Evolutionary conservation across 768 basidiomycete genomes (phyloP), one percentile per base, ranked within the genome.

Genomic region (Suillus fuscotomentosus): DNA sequence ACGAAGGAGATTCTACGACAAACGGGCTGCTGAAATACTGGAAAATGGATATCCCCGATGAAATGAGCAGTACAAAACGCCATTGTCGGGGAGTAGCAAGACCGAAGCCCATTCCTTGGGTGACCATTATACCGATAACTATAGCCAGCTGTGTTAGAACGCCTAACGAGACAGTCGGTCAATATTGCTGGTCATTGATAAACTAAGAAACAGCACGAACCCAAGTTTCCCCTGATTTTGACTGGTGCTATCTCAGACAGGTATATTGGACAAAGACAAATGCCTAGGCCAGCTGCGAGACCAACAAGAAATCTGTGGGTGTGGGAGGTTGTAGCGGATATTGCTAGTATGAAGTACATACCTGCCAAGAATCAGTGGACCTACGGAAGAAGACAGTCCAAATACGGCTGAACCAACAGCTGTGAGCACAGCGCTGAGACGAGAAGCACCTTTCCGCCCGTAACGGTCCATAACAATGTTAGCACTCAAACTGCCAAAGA

Each of bases 121-220:
- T 91, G n/a, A 87, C 73, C 82, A 97, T 88, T 67, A 97, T 90
- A 36, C 93, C 93, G 61, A 93, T 76, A 41, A 97, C 93, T 70
- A 97, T 90, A 45, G 84, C 87, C 34, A 95, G 78, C 69, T 95
- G 94, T 0, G 90, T 92, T 36, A 95, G 80, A 34, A 94, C 89
- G 24, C 91, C 91, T 92, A 65, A 22, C 59, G 10, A 22, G 4
- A 2, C 54, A 17, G 51, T 22, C 17, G 15, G 34, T 61, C 63
- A 54, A 38, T 55, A 63, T 6, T 8, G 27, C 51, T 22, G 50
- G 13, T 22, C 5, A 20, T 47, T 8, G 15, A 54, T 34, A 41
- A 57, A 60, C 17, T 5, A 53, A 7, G 14, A 2, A 43, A 39
- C n/a, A 0, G 20, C 5, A 73, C 83, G 31, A 65, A 87, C 92